Evolutionary conservation across 2,329 filamentous ascomycete species (phyloP), one percentile per base, ranked within the genome.

Genomic region (Pleomassaria siparia): DNA sequence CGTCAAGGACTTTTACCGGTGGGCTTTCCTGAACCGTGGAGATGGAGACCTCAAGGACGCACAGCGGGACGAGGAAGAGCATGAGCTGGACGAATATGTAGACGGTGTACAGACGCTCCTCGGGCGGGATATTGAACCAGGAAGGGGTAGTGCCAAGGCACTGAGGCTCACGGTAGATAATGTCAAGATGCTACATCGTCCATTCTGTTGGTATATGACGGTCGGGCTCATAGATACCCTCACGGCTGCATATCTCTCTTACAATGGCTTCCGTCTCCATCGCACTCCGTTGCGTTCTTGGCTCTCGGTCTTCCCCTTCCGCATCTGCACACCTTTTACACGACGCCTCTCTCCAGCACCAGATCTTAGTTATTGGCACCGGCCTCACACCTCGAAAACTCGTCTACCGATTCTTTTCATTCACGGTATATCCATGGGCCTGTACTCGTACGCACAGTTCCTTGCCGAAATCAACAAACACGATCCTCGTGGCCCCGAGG

Each of bases 381-480:
- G 80, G 2, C 81, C 82, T 4, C 85, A 88, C 60, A 81, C 76
- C 0, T 83, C 81, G 1, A 76, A 76, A 43, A 79, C 74, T 1
- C 74, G 75, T 33, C 69, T 80, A 0, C 86, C 86, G 0, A 68
- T 89, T 7, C 67, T 89, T 3, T 88, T 88, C 67, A 75, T 88
- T 40, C 86, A 89, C 56, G 86, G 86, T 13, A 87, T 88, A 40
- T 85, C 86, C 33, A 76, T 89, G 47, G 86, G 86, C 0, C 75
- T 89, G 2, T 80, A 80, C 61, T 79, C 84, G 0, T 87, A 88
- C 56, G 71, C 77, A 11, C 64, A 70, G 13, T 86, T 86, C 58
- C 70, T 89, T 1, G 63, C 69, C 26, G 76, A 79, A 41, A 66
- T 88, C 30, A 74, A 76, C 51, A 62, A 69, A 15, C 50, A 59